These are phyloP conservation scores for Suhomyces sp. DNA, from an alignment of 805 yeast genomes.

Conservation along the genomic window DNA sequence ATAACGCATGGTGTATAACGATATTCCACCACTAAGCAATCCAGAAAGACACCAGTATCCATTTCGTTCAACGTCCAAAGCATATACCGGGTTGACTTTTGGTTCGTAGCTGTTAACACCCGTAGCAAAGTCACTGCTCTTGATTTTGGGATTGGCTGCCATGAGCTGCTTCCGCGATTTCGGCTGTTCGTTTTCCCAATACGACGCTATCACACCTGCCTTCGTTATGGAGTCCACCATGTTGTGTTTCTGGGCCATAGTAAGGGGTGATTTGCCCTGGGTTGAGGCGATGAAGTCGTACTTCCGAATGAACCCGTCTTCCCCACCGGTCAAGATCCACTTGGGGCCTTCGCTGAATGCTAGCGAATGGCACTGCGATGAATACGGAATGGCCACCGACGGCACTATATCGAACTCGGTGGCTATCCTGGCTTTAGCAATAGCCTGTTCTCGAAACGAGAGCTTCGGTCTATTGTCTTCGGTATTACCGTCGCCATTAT, in stretches of 20 bases:
- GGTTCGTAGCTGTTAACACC: constrained; percentile 53
- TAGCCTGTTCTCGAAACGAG: constrained; percentile 25
- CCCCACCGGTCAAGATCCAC: constrained; percentile 92
- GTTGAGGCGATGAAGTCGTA: constrained; percentile 83
- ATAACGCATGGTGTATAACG: constrained; percentile 77
- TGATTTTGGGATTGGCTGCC: constrained; percentile 39
- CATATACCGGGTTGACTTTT: constrained; percentile 76
- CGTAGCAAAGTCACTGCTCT: constrained; percentile 31
- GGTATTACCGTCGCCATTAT: constrained; percentile 1
- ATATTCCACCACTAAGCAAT: constrained; percentile 77
- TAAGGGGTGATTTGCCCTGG: constrained; percentile 81
- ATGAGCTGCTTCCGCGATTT: constrained; percentile 40
- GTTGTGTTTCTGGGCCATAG: constrained; percentile 88
- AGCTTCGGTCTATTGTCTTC: constrained; percentile 3
- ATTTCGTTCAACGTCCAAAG: constrained; percentile 79
- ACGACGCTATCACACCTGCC: constrained; percentile 78
- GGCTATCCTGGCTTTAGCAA: constrained; percentile 48
- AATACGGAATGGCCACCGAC: constrained; percentile 81
- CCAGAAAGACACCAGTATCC: constrained; percentile 87
- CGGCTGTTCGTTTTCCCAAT: constrained; percentile 98
- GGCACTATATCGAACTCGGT: constrained; percentile 72
- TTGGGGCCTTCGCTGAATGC: constrained; percentile 77
- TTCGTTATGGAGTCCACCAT: constrained; percentile 80
- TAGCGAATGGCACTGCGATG: constrained; percentile 72
- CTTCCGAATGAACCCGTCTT: constrained; percentile 89